Conservation (phyloP, 176 grass and related monocot genomes). For the Bolboschoenus planiculmis region DNA sequence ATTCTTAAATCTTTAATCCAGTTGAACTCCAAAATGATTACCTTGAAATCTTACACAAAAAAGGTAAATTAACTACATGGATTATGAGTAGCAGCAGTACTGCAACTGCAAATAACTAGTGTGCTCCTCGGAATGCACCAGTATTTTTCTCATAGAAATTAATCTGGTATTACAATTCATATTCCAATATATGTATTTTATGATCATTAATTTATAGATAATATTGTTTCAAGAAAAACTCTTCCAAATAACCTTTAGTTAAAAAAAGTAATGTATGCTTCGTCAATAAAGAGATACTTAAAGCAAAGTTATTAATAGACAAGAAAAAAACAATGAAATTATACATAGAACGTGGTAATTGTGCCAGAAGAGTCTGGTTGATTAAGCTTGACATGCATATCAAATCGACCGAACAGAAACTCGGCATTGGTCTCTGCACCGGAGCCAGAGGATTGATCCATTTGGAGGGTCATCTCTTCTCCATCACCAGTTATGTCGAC, state of each 20-base stretch:
- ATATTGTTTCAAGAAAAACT: neutral
- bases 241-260: neutral
- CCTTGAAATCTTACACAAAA: neutral
- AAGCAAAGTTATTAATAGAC: neutral
- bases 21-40: neutral
- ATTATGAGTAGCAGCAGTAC: neutral
- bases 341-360: conserved; percentile 26
- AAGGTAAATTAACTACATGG: neutral
- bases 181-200: neutral
- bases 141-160: neutral
- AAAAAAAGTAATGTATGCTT: neutral
- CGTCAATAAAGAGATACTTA: neutral
- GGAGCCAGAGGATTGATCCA: conserved; percentile 28
- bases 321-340: neutral
- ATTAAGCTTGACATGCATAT: conserved; percentile 28
- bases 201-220: neutral
- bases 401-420: conserved; percentile 29
- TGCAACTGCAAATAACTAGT: neutral
- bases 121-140: neutral
- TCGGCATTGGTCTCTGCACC: neutral
- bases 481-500: conserved; percentile 1
- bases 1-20: neutral
- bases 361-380: conserved; percentile 14
- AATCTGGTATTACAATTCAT: neutral
- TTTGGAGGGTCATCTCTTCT: conserved; percentile 17